Evolutionary conservation across 2,329 filamentous ascomycete genomes (phyloP), one percentile per base, ranked within the genome.

Genomic region (Monilinia vaccinii-corymbosi): DNA sequence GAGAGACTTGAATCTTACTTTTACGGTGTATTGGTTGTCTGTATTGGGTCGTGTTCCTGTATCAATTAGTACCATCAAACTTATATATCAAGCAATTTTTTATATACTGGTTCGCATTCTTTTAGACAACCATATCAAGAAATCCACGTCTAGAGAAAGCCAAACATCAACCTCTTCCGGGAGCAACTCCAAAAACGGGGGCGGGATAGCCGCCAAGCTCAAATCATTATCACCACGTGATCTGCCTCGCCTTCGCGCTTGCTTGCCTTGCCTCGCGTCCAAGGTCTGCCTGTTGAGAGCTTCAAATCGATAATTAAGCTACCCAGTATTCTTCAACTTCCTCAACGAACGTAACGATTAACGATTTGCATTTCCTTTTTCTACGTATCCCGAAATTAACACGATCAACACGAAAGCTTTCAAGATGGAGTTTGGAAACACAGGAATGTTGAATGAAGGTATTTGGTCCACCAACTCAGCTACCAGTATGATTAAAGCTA

Each of bases 371-470:
- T 50, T 59, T 60, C 23, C n/a, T 50, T 50, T 34, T 60, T 46
- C 42, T 83, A 36, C 50, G 60, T 36, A 32, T 34, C 34, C 59
- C 25, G 48, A 46, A 53, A 50, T 42, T 49, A 52, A 32, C 16
- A 32, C 51, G 40, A n/a, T 21, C 36, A n/a, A 62, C 56, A 58
- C 48, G 34, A 34, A 60, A 32, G 48, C 34, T 44, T 62, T 56
- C 62, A 76, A 64, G 28, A 86, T 87, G 84, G 83, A 86, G 72
- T 86, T 85, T 69, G 81, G 82, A 62, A 81, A 75, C 63, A 80
- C 80, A 67, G 84, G 84, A 71, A 78, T 78, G 69, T 73, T 87
- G 69, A 85, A 81, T 68, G 83, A 86, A 78, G 84, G 84, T 85
- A 74, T 67, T 71, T 61, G 38, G 60, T 44, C 45, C 5, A 36